Percentiles rank a stretch among this genome's conserved stretches.
phyloP scores from a whole-genome alignment of 495 filamentous ascomycete species.

The Penicillium coprophilum region DNA sequence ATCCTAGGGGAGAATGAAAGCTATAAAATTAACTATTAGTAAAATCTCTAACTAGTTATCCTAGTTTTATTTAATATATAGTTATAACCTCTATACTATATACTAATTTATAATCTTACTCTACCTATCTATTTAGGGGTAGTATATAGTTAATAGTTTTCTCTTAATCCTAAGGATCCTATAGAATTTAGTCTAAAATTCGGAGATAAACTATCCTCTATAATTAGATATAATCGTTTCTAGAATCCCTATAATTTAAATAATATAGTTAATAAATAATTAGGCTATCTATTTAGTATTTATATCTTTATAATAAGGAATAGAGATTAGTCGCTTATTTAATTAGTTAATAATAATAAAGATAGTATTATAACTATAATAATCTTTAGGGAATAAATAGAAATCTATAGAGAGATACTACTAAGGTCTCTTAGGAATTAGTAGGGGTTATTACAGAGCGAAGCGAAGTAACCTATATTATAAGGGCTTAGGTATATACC shows the following conservation, averaged over 20 bases:
- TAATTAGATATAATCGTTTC: neutral
- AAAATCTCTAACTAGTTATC: neutral
- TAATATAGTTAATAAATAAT: neutral
- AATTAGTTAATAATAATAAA: neutral
- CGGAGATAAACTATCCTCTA: slow-evolving; percentile 11
- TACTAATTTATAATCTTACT: no score
- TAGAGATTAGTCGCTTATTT: neutral
- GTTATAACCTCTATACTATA: no score
- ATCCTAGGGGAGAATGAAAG: neutral
- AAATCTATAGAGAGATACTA: neutral
- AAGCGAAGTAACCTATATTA: no score
- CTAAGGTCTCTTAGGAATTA: neutral
- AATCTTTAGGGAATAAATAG: neutral
- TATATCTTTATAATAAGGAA: neutral
- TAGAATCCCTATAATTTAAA: neutral
- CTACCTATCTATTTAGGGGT: no score
- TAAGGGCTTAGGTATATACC: no score
- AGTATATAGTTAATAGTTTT: no score
- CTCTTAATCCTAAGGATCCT: no score
- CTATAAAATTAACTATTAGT: neutral
- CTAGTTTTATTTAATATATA: no score
- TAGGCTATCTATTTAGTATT: neutral
- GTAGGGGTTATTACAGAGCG: no score
- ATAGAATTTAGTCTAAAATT: slow-evolving; percentile 9
- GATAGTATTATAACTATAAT: neutral